phyloP scores from a whole-genome alignment of 2,329 filamentous ascomycete species.

The Pseudohalonectria lignicola region DNA sequence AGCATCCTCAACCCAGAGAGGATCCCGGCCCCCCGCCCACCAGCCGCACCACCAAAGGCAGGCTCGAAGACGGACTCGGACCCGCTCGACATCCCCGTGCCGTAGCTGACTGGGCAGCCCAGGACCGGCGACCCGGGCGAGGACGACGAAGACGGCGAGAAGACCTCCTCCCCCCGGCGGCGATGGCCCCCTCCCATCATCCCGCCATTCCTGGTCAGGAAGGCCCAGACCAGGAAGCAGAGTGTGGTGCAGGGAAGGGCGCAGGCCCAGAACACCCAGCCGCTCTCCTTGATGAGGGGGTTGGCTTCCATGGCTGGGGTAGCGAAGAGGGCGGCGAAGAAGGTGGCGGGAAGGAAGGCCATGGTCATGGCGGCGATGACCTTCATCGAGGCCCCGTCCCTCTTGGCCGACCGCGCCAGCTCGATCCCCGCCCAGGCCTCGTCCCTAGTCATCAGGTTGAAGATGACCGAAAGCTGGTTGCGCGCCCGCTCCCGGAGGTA shows the following conservation, averaged over 20 bases:
- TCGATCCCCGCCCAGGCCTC: slow-evolving; percentile 37
- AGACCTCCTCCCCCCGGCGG: too few species aligned
- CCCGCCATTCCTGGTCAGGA: not conserved
- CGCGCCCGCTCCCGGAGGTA: not conserved
- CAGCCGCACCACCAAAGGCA: too few species aligned
- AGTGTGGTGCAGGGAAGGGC: slow-evolving; percentile 8
- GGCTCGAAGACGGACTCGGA: too few species aligned
- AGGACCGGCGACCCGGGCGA: too few species aligned
- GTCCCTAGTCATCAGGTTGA: slow-evolving; percentile 32
- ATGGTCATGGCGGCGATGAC: slow-evolving; percentile 24
- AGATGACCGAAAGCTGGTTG: not conserved
- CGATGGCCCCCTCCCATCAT: too few species aligned
- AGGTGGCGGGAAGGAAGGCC: slow-evolving; percentile 24
- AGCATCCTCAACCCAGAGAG: too few species aligned
- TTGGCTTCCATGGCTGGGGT: slow-evolving; percentile 10
- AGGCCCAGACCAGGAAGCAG: slow-evolving; percentile 5
- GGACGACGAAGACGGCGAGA: too few species aligned
- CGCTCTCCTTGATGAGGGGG: slow-evolving; percentile 5
- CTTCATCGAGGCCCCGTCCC: slow-evolving; percentile 19
- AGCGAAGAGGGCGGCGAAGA: slow-evolving; percentile 19
- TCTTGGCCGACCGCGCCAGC: slow-evolving; percentile 23
- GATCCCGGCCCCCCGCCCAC: too few species aligned
- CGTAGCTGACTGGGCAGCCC: too few species aligned
- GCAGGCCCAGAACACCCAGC: slow-evolving; percentile 12
- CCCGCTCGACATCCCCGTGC: too few species aligned